A percentile compares a stretch with the other conserved stretches of the same genome.
Conservation (phyloP, 352 stramenopile genomes). For the Globisporangium cylindrosporum region DNA sequence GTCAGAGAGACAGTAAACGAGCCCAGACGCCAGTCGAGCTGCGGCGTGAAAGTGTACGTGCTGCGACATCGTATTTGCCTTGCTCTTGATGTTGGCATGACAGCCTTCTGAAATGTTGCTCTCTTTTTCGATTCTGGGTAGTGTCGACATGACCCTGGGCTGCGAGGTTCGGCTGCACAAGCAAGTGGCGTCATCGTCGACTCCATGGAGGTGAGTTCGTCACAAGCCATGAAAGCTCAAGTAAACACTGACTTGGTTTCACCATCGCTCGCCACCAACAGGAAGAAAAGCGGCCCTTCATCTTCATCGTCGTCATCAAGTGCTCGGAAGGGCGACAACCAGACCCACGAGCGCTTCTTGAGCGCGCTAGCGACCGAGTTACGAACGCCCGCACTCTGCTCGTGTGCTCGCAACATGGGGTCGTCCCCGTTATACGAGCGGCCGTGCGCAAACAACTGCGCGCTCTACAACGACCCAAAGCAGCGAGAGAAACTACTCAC, state of each 20-base stretch:
- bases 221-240: background rate
- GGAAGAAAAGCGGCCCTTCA: conserved; percentile 19
- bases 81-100: background rate
- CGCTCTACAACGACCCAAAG: conserved; percentile 59
- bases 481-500: conserved; percentile 53
- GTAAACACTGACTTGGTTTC: too few species aligned
- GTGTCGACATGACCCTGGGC: conserved; percentile 36
- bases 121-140: conserved; percentile 21
- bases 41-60: conserved; percentile 24
- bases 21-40: conserved; percentile 3
- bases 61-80: background rate
- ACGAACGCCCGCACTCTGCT: conserved; percentile 52
- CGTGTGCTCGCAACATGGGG: conserved; percentile 28
- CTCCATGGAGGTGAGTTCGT: conserved; percentile 46
- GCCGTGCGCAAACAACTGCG: conserved; percentile 68
- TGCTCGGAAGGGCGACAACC: conserved; percentile 11
- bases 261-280: background rate
- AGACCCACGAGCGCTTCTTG: conserved; percentile 43
- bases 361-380: conserved; percentile 46
- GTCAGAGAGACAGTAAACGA: background rate
- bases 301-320: background rate
- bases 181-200: conserved; percentile 32
- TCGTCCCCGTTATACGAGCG: conserved; percentile 19
- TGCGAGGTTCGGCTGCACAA: conserved; percentile 37
- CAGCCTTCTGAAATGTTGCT: background rate